Evolutionary conservation across 768 basidiomycete genomes (phyloP), one percentile per base, ranked within the genome.

Genomic region (Auricularia heimuer): DNA sequence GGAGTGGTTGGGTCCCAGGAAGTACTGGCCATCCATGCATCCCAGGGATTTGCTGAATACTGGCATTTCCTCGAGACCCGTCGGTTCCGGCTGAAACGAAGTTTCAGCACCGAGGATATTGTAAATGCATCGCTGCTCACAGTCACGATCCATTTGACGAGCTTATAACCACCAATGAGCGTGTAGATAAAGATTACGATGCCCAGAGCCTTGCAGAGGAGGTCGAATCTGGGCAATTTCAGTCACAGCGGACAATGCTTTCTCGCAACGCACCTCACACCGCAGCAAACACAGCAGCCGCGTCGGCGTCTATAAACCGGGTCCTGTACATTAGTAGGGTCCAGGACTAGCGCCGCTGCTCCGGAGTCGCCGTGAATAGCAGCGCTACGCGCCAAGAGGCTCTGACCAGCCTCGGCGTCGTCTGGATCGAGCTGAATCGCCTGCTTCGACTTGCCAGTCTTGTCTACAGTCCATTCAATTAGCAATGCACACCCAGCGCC

Each of bases 31-130:
- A 58, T 76, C 67, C 8, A 74, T 67, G 70, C 84, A 86, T 8
- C 82, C 82, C 0, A 85, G 77, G 4, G 82, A 82, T 3, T 73
- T 78, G 72, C 82, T 79, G 74, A 79, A 86, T 34, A 71, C 76
- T 0, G 85, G 85, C 79, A 85, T 82, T n/a, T 73, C 71, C 68
- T 86, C 84, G 4, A 85, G 73, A 11, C 82, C 82, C 45, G 81
- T 81, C 1, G 80, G 79, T 0, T 77, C 69, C 44, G 79, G 78
- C 84, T 85, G 67, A 14, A 37, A 6, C 42, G 11, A 18, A 21
- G 29, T 3, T 24, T 62, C 61, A 62, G 24, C 39, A 18, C 33
- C 21, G 44, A 63, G 29, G 29, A 21, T 24, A 8, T 21, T 60
- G 56, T 2, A 34, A 4, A 29, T 16, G 29, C 61, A 35, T 51